Evolutionary conservation across 345 rosid species (phyloP).

Genomic region (Turnera subulata): DNA sequence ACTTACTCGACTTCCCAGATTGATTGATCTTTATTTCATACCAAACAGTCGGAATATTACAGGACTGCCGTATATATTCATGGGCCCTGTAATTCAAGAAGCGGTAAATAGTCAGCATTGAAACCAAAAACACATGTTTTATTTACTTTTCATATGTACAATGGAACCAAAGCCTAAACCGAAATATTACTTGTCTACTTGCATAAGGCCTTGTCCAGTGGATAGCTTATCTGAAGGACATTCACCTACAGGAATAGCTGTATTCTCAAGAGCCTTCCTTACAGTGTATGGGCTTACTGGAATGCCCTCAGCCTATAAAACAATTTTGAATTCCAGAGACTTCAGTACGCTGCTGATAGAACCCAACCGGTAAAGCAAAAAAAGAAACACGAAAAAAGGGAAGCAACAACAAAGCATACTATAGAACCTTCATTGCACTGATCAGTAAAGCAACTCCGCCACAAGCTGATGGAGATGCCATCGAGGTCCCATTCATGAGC

Average conservation of each 20-base stretch:
- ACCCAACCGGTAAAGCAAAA: conserved; percentile 1
- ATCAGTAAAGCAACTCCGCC: conserved; percentile 89
- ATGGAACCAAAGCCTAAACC: conserved; percentile 9
- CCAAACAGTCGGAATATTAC: conserved; percentile 51
- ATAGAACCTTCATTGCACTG: conserved; percentile 88
- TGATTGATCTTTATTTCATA: conserved; percentile 72
- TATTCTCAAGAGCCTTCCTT: conserved; percentile 89
- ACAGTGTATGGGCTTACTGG: conserved; percentile 80
- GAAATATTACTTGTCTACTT: conserved; percentile 79
- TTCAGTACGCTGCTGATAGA: conserved; percentile 7
- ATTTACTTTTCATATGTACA: not conserved
- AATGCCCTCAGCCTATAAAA: conserved; percentile 69
- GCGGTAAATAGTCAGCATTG: conserved; percentile 17
- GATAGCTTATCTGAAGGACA: conserved; percentile 80
- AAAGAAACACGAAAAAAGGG: conserved; percentile 7
- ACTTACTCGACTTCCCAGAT: conserved; percentile 82
- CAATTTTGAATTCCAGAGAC: conserved; percentile 20
- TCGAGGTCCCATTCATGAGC: conserved; percentile 99
- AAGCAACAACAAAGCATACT: conserved; percentile 5
- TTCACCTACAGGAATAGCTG: conserved; percentile 64
- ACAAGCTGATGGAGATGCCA: conserved; percentile 99
- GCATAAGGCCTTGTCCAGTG: conserved; percentile 95
- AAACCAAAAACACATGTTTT: conserved; percentile 19
- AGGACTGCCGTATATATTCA: conserved; percentile 59
- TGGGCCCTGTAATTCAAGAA: conserved; percentile 58